Evolutionary conservation across 2,329 filamentous ascomycete species (phyloP).

Genomic region (Apiospora saccharicola): DNA sequence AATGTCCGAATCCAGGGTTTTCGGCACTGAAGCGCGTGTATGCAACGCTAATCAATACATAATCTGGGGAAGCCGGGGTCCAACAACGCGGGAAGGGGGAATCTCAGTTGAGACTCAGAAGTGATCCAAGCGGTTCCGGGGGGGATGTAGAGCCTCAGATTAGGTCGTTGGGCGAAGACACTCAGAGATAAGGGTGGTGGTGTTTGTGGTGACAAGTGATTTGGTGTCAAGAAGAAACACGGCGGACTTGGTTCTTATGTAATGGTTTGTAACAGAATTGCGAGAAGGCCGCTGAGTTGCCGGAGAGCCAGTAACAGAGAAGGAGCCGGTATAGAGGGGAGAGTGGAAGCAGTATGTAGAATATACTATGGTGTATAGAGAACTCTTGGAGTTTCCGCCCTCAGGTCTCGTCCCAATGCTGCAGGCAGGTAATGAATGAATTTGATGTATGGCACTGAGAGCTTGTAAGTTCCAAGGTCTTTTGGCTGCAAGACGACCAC

Average conservation of each 20-base stretch:
- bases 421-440: conserved; percentile 12
- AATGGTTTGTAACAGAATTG: conserved; percentile 30
- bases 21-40: conserved; percentile 38
- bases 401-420: not conserved
- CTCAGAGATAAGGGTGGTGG: conserved; percentile 37
- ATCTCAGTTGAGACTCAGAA: conserved; percentile 35
- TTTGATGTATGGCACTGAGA: conserved; percentile 18
- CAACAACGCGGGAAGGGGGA: conserved; percentile 47
- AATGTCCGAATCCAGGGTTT: conserved; percentile 26
- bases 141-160: conserved; percentile 38
- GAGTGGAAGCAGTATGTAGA: conserved; percentile 10
- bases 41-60: conserved; percentile 53
- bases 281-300: not conserved
- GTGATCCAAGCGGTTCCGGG: conserved; percentile 45
- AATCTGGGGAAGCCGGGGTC: conserved; percentile 49
- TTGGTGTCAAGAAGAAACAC: conserved; percentile 42
- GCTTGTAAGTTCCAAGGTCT: conserved; percentile 13
- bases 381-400: conserved; percentile 19
- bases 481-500: conserved; percentile 17
- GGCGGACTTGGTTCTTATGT: conserved; percentile 28
- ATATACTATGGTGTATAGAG: conserved; percentile 13
- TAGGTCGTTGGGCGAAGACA: conserved; percentile 31
- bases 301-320: conserved; percentile 11
- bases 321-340: conserved; percentile 3
- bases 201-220: conserved; percentile 33